Percentiles rank a stretch among this genome's conserved stretches.
These are phyloP conservation scores for Amyloporia xantha DNA, from an alignment of 768 basidiomycete species.

Conservation along the genomic window DNA sequence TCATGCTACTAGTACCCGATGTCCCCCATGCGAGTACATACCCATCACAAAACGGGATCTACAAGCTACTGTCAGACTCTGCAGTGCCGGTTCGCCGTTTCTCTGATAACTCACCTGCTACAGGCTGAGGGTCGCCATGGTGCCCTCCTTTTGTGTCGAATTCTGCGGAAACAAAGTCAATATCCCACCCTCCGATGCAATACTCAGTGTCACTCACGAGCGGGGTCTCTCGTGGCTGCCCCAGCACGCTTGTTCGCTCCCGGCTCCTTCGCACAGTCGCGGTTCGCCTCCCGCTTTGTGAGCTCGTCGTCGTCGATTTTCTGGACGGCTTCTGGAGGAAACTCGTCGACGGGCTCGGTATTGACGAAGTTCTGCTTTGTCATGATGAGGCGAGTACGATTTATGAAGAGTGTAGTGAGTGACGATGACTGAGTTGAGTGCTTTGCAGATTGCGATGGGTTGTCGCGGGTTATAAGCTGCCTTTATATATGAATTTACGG, in stretches of 20 bases:
- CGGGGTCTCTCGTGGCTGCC: slow-evolving; percentile 21
- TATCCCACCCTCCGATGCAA: too few species aligned
- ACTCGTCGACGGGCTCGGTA: slow-evolving; percentile 20
- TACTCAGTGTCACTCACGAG: slow-evolving; percentile 4
- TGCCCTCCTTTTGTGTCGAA: slow-evolving; percentile 2
- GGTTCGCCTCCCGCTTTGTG: slow-evolving; percentile 14
- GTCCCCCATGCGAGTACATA: too few species aligned
- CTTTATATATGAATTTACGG: too few species aligned
- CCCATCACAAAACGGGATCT: too few species aligned
- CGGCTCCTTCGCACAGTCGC: slow-evolving; percentile 14
- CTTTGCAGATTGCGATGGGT: too few species aligned
- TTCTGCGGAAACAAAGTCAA: slow-evolving; percentile 2
- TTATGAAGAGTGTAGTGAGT: too few species aligned
- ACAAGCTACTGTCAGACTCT: too few species aligned
- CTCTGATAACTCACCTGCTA: slow-evolving; percentile 2
- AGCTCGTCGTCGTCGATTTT: slow-evolving; percentile 21
- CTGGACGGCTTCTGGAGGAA: slow-evolving; percentile 14
- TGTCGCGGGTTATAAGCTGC: too few species aligned
- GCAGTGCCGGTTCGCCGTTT: too few species aligned
- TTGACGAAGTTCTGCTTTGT: slow-evolving; percentile 23
- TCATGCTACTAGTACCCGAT: background rate
- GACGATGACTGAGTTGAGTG: too few species aligned
- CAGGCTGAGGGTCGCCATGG: slow-evolving; percentile 4
- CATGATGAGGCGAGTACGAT: too few species aligned
- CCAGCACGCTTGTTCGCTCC: slow-evolving; percentile 24